Conservation (phyloP, 2,329 filamentous ascomycete genomes). For the Leptographium lundbergii region DNA sequence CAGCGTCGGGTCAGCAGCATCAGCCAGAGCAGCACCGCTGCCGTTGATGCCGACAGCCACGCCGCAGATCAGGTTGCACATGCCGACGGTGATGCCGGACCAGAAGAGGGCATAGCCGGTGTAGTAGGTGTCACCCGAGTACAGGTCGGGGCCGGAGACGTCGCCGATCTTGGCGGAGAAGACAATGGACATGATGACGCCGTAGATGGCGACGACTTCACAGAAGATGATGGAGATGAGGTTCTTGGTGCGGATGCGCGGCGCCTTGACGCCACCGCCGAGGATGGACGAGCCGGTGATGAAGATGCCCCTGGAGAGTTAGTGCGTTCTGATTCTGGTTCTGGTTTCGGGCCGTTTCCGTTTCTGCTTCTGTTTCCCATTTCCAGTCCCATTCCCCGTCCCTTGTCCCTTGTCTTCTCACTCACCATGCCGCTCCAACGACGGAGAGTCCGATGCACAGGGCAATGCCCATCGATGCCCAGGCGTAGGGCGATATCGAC, state of each 20-base stretch:
- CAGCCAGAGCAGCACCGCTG: slow-evolving; percentile 87
- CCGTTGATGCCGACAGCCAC: slow-evolving; percentile 97
- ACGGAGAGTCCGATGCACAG: slow-evolving; percentile 95
- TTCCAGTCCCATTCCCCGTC: neutral
- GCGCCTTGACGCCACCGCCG: slow-evolving; percentile 90
- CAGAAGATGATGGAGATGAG: slow-evolving; percentile 99
- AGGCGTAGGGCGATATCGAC: slow-evolving; percentile 84
- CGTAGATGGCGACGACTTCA: slow-evolving; percentile 99
- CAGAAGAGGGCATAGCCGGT: slow-evolving; percentile 95
- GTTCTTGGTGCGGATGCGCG: slow-evolving; percentile 98
- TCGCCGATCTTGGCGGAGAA: slow-evolving; percentile 78
- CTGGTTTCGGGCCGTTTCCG: too few relatives aligned
- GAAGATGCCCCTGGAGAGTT: slow-evolving; percentile 73
- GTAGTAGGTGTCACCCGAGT: slow-evolving; percentile 73
- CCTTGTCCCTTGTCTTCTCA: slow-evolving; percentile 1
- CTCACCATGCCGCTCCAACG: slow-evolving; percentile 91
- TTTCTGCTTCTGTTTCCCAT: too few relatives aligned
- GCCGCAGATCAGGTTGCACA: slow-evolving; percentile 93
- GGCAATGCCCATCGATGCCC: slow-evolving; percentile 81
- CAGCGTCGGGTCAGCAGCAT: slow-evolving; percentile 85
- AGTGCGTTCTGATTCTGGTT: too few relatives aligned
- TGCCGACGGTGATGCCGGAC: slow-evolving; percentile 84
- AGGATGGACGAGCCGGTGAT: slow-evolving; percentile 96
- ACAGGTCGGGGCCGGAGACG: slow-evolving; percentile 50
- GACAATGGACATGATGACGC: slow-evolving; percentile 98